A percentile compares a stretch with the other conserved stretches of the same genome.
Evolutionary conservation across 495 filamentous ascomycete species (phyloP).

Genomic region (Aeminium ludgeri): DNA sequence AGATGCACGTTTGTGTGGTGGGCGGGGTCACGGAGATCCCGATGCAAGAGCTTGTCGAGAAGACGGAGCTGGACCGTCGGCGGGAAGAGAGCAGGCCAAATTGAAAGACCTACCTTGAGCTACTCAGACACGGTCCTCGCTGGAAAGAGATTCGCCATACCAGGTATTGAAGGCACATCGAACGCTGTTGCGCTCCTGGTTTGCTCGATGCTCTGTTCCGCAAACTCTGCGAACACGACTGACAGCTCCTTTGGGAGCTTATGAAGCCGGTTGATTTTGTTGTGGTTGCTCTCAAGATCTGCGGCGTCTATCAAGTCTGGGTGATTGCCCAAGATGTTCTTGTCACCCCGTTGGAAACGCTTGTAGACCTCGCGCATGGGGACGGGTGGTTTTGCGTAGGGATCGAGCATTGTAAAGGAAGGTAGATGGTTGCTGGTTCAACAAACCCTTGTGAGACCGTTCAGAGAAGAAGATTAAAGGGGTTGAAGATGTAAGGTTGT

Average conservation of each 20-base stretch:
- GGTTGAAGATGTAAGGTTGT: too few relatives aligned
- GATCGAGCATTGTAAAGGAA: neutral
- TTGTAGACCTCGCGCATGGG: neutral
- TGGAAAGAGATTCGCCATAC: too few relatives aligned
- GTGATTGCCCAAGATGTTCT: neutral
- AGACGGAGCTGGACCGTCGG: conserved; percentile 47
- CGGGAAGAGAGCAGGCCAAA: conserved; percentile 58
- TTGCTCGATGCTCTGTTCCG: too few relatives aligned
- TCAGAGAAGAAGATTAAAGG: too few relatives aligned
- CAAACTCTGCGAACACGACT: too few relatives aligned
- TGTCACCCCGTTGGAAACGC: neutral
- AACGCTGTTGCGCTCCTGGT: too few relatives aligned
- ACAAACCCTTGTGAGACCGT: too few relatives aligned
- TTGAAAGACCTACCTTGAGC: conserved; percentile 44
- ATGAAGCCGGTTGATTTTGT: neutral
- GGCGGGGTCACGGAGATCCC: conserved; percentile 53
- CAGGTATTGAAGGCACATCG: too few relatives aligned
- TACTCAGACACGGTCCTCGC: neutral
- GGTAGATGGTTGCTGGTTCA: too few relatives aligned
- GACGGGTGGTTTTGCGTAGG: conserved; percentile 3
- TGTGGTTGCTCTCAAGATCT: neutral
- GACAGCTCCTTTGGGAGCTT: too few relatives aligned
- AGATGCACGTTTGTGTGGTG: conserved; percentile 79
- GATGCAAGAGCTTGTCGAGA: conserved; percentile 54
- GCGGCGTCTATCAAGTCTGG: conserved; percentile 1